phyloP scores from a whole-genome alignment of 805 yeast species.

The Nakazawaea anatomiae region DNA sequence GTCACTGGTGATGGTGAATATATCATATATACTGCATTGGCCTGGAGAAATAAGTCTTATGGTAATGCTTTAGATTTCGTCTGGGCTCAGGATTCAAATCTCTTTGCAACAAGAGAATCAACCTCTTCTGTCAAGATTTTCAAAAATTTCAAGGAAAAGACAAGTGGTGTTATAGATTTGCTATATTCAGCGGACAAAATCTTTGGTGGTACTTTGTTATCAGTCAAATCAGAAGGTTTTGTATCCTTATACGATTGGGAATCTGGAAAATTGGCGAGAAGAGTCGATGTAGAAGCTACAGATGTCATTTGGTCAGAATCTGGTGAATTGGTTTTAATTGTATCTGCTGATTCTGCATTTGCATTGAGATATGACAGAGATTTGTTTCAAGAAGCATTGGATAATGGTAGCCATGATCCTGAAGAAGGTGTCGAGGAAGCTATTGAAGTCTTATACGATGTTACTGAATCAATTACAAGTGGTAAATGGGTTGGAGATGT shows the following conservation, averaged over 20 bases:
- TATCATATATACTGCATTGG: constrained; percentile 90
- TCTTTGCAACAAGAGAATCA: constrained; percentile 77
- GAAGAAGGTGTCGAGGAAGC: constrained; percentile 89
- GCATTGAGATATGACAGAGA: constrained; percentile 71
- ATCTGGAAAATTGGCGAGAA: constrained; percentile 72
- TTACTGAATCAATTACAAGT: constrained; percentile 73
- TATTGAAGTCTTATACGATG: constrained; percentile 79
- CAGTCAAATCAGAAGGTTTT: constrained; percentile 78
- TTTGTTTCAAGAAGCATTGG: constrained; percentile 55
- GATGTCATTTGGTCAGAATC: constrained; percentile 91
- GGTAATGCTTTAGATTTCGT: constrained; percentile 88
- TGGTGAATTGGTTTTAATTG: constrained; percentile 80
- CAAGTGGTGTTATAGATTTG: constrained; percentile 56
- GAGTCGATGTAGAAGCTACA: constrained; percentile 81
- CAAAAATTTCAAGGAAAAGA: constrained; percentile 80
- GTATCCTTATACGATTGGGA: constrained; percentile 95
- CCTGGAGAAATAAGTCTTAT: constrained; percentile 95
- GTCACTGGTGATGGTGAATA: constrained; percentile 98
- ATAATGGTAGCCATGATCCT: constrained; percentile 50
- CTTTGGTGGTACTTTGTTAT: constrained; percentile 84
- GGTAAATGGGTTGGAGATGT: constrained; percentile 99
- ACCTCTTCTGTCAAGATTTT: constrained; percentile 59
- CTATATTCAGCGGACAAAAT: constrained; percentile 73
- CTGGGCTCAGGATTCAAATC: constrained; percentile 90
- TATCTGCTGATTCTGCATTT: constrained; percentile 67